phyloP scores from a whole-genome alignment of 495 filamentous ascomycete genomes.

The Penicillium silybi region DNA sequence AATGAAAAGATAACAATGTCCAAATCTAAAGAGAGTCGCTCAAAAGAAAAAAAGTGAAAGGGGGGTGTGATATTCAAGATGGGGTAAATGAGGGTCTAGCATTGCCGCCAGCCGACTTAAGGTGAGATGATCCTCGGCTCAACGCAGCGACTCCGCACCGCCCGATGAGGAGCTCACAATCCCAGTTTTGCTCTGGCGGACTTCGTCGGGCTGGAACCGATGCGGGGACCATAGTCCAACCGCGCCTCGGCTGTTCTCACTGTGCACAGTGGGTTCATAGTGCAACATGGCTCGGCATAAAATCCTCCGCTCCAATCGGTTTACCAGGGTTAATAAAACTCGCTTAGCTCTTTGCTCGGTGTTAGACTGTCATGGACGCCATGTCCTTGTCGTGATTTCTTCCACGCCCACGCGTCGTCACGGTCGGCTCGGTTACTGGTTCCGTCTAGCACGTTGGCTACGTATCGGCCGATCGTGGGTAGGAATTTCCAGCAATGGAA shows the following conservation, averaged over 20 bases:
- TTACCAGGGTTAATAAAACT: constrained; percentile 1
- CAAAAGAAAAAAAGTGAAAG: not conserved
- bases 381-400: not conserved
- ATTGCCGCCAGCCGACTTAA: not conserved
- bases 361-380: constrained; percentile 11
- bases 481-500: constrained; percentile 53
- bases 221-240: not conserved
- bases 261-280: not conserved
- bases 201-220: not conserved
- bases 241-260: not conserved
- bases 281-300: not conserved
- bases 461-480: constrained; percentile 48
- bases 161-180: not conserved
- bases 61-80: not conserved
- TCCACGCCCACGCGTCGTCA: constrained; percentile 10
- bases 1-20: not conserved
- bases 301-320: not conserved
- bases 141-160: not conserved
- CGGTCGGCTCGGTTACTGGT: constrained; percentile 7
- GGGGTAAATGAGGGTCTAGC: not conserved
- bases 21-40: not conserved
- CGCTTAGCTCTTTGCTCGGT: not conserved
- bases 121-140: not conserved
- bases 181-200: not conserved
- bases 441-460: constrained; percentile 41